Evolutionary conservation across 176 grass and related monocot genomes (phyloP).

Genomic region (Zoysia japonica): DNA sequence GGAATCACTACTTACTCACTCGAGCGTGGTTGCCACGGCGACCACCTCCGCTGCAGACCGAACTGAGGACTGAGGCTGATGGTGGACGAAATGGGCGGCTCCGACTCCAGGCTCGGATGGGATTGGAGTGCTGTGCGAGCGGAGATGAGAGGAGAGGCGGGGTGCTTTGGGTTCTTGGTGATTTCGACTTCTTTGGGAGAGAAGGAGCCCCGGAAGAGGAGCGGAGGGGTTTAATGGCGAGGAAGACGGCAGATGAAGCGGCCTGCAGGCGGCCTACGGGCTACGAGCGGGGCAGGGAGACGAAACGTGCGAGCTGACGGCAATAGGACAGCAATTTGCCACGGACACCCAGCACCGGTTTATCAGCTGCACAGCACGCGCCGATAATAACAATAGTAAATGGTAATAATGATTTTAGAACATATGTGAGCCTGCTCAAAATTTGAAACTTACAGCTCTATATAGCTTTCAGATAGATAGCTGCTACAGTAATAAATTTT

Average conservation of each 20-base stretch:
- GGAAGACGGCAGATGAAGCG: background rate
- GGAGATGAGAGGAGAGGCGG: background rate
- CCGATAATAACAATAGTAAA: no score
- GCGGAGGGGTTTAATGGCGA: constrained; percentile 22
- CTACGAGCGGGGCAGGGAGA: constrained; percentile 23
- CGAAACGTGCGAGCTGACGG: constrained; percentile 23
- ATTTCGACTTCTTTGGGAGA: background rate
- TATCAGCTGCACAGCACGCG: background rate
- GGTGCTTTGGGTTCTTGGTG: background rate
- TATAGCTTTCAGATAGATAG: background rate
- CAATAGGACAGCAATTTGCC: no score
- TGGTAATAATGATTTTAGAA: background rate
- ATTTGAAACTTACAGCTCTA: background rate
- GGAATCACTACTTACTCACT: constrained; percentile 2
- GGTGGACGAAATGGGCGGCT: background rate
- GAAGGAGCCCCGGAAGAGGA: background rate
- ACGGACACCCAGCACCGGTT: background rate
- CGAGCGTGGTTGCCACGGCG: constrained; percentile 20
- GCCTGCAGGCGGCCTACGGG: background rate
- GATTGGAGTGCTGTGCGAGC: background rate
- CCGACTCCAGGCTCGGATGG: background rate
- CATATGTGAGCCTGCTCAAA: background rate
- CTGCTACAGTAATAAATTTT: no score
- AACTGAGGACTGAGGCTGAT: background rate
- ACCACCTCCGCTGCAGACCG: constrained; percentile 8